A percentile compares a stretch with the other conserved stretches of the same genome.
These are phyloP conservation scores for Hypholoma sublateritium DNA, from an alignment of 768 basidiomycete genomes.

Conservation along the genomic window DNA sequence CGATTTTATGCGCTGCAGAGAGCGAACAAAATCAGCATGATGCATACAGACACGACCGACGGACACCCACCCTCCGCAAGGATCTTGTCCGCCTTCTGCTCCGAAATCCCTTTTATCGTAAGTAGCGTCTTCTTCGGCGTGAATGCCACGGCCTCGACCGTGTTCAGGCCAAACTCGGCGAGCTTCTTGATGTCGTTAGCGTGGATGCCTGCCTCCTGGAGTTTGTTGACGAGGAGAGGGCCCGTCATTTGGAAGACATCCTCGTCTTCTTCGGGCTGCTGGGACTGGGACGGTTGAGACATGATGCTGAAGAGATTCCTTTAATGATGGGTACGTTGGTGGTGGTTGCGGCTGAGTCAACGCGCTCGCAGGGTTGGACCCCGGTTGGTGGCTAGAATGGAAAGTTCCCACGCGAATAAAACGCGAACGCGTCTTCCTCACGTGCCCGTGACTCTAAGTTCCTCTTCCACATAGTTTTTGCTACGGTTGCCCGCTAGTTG, in stretches of 20 bases:
- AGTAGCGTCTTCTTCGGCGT: constrained; percentile 93
- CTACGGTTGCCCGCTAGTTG: no score
- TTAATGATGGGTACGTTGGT: not conserved
- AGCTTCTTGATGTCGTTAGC: constrained; percentile 95
- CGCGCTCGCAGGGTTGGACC: constrained; percentile 3
- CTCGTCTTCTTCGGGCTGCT: constrained; percentile 41
- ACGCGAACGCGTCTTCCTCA: constrained; percentile 27
- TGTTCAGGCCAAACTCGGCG: constrained; percentile 86
- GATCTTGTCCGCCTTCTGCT: constrained; percentile 97
- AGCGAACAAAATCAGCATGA: constrained; percentile 8
- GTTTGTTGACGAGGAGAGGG: constrained; percentile 82
- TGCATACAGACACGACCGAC: not conserved
- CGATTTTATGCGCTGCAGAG: constrained; percentile 82
- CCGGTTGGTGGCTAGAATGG: constrained; percentile 4
- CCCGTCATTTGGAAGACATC: constrained; percentile 67
- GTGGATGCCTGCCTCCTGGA: constrained; percentile 87
- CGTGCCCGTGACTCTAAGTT: constrained; percentile 27
- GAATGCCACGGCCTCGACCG: constrained; percentile 94
- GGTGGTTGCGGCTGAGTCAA: constrained; percentile 1
- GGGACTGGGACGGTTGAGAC: constrained; percentile 56
- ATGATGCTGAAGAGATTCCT: constrained; percentile 27
- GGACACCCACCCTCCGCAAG: constrained; percentile 77
- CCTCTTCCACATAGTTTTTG: no score
- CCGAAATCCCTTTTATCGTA: constrained; percentile 94
- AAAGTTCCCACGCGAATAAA: constrained; percentile 26